phyloP scores from a whole-genome alignment of 164 flowering plant species.

The Paratinospora sagittata region DNA sequence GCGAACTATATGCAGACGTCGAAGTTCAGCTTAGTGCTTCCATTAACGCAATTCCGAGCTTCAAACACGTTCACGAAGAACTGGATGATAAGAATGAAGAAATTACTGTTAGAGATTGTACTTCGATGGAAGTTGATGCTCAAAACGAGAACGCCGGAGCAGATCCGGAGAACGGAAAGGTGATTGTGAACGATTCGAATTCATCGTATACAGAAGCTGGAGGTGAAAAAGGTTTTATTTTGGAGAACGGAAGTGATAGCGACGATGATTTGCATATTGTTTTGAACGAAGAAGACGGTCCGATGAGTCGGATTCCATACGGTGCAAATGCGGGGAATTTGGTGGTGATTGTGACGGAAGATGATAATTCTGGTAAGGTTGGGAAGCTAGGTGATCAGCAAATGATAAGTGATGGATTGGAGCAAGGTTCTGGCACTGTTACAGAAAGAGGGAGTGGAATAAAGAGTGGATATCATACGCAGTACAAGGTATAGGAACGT shows the following conservation, averaged over 20 bases:
- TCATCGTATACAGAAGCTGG: background rate
- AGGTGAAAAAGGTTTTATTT: constrained; percentile 12
- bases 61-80: constrained; percentile 3
- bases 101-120: background rate
- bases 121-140: background rate
- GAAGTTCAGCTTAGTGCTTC: constrained; percentile 36
- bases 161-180: background rate
- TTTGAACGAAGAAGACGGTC: constrained; percentile 38
- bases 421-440: constrained; percentile 14
- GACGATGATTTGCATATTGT: constrained; percentile 57
- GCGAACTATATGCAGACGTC: constrained; percentile 60
- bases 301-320: background rate
- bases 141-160: background rate
- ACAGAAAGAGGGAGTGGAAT: constrained; percentile 20
- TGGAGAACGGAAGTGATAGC: constrained; percentile 37
- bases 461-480: constrained; percentile 22
- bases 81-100: background rate
- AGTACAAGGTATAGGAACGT: constrained; percentile 25
- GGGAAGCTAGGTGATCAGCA: background rate
- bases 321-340: constrained; percentile 7
- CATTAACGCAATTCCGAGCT: constrained; percentile 16
- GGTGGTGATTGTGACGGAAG: constrained; percentile 7
- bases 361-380: constrained; percentile 19
- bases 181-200: too few species aligned
- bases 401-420: constrained; percentile 17